Evolutionary conservation across 164 flowering plant genomes (phyloP), one percentile per base, ranked within the genome.

Genomic region (Echeveria elegans): DNA sequence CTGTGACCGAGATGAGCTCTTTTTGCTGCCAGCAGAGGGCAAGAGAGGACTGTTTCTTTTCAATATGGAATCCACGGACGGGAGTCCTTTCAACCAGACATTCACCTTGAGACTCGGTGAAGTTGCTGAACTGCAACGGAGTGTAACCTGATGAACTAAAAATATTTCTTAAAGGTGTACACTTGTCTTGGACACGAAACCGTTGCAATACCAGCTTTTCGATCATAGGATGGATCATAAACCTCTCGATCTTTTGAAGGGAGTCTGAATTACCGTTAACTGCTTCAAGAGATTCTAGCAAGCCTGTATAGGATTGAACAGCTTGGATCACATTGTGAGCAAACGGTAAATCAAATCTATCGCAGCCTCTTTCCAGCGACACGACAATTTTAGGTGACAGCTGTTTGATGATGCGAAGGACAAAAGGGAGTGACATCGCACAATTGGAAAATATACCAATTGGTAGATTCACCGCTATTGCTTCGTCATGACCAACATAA

Each of bases 31-130:
- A 93, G 74, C 80, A 85, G 12, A 93, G 88, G 34, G 82, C 78
- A n/a, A 93, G 92, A 0, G 94, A 81, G 1, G 83, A 74, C 73
- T 88, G 96, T n/a, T 85, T 76, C 82, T 84, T 93, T 77, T 93
- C 97, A 2, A 90, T 85, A 37, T 85, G 90, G 69, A 93, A 93
- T 21, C 96, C 98, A 69, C 87, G 76, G 32, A 77, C 84, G 1
- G 76, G 85, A 63, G 81, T 79, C 80, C 88, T 80, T 79, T 90
- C 82, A 64, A 85, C 81, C 73, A 92, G 68, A 69, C 80, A 90
- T 32, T 87, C 93, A 9, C 96, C 96, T 64, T 90, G 98, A 34
- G 88, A 72, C 73, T 90, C 98, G 0, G 89, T 76, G 70, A 88
- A 83, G 68, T 85, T 88, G 73, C 96, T 93, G 70, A 88, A 85